Conservation (phyloP, 768 basidiomycete genomes). For the Postia placenta region DNA sequence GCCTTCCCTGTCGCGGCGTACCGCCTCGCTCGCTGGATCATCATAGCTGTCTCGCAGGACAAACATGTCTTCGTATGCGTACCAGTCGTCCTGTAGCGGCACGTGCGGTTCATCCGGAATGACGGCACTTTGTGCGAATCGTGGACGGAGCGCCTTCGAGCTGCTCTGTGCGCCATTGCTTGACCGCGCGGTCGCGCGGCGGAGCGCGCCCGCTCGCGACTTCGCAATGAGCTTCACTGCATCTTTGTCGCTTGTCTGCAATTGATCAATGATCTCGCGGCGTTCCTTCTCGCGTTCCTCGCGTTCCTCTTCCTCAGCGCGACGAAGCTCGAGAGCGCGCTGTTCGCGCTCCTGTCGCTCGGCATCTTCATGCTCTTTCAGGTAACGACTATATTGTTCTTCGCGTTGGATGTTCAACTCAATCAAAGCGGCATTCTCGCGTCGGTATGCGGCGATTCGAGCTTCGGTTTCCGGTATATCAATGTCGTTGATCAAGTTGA, state of each 20-base stretch:
- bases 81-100: constrained; percentile 70
- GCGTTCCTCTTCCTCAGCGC: constrained; percentile 71
- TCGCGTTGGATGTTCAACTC: constrained; percentile 81
- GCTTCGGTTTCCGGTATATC: constrained; percentile 78
- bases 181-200: constrained; percentile 51
- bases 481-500: constrained; percentile 91
- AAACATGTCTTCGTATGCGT: constrained; percentile 69
- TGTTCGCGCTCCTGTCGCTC: constrained; percentile 66
- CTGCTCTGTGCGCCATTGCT: constrained; percentile 7
- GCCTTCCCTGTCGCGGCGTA: constrained; percentile 68
- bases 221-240: constrained; percentile 66
- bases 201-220: constrained; percentile 57
- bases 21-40: constrained; percentile 70
- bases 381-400: constrained; percentile 63
- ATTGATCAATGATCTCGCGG: constrained; percentile 71
- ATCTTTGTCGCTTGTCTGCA: constrained; percentile 72
- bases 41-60: constrained; percentile 51
- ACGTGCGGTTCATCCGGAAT: constrained; percentile 78
- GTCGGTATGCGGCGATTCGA: constrained; percentile 71
- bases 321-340: constrained; percentile 58
- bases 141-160: constrained; percentile 44
- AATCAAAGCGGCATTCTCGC: constrained; percentile 77
- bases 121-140: constrained; percentile 58
- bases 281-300: constrained; percentile 67
- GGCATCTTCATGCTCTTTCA: constrained; percentile 77